Conservation (phyloP, 257 asterid species). For the Orobanche coerulescens region DNA sequence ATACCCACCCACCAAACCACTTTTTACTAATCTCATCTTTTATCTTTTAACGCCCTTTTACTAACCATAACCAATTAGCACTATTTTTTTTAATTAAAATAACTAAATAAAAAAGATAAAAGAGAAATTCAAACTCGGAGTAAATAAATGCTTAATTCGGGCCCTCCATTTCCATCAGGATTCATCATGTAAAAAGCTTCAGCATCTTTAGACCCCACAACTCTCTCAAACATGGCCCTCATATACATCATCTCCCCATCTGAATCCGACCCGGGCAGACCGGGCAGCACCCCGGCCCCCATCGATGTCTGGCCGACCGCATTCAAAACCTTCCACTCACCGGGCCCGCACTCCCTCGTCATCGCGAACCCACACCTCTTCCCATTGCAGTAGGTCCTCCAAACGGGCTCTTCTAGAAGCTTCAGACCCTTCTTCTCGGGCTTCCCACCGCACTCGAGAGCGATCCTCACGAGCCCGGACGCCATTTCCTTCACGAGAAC, state of each 20-base stretch:
- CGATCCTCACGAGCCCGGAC: slow-evolving; percentile 71
- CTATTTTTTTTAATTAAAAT: too few relatives aligned
- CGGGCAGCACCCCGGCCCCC: slow-evolving; percentile 98
- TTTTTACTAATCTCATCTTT: too few relatives aligned
- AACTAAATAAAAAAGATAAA: too few relatives aligned
- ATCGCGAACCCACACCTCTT: slow-evolving; percentile 74
- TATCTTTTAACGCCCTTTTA: too few relatives aligned
- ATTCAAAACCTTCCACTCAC: slow-evolving; percentile 76
- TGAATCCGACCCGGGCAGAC: slow-evolving; percentile 25
- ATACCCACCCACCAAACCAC: too few relatives aligned
- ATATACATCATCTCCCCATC: slow-evolving; percentile 92
- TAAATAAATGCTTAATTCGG: slow-evolving; percentile 87
- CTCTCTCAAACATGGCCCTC: slow-evolving; percentile 94
- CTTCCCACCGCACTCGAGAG: slow-evolving; percentile 63
- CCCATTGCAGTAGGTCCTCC: slow-evolving; percentile 95
- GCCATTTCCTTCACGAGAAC: slow-evolving; percentile 84
- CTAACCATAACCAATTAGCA: too few relatives aligned
- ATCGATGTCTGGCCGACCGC: slow-evolving; percentile 77
- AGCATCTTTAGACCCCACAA: slow-evolving; percentile 87
- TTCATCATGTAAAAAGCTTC: slow-evolving; percentile 99
- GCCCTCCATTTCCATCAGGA: slow-evolving; percentile 97
- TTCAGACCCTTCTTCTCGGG: slow-evolving; percentile 39
- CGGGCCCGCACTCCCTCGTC: slow-evolving; percentile 63
- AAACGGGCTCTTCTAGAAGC: slow-evolving; percentile 64
- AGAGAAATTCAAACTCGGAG: slow-evolving; percentile 48